These are phyloP conservation scores for Hymenoscyphus linearis DNA, from an alignment of 2,329 filamentous ascomycete species.

Conservation along the genomic window DNA sequence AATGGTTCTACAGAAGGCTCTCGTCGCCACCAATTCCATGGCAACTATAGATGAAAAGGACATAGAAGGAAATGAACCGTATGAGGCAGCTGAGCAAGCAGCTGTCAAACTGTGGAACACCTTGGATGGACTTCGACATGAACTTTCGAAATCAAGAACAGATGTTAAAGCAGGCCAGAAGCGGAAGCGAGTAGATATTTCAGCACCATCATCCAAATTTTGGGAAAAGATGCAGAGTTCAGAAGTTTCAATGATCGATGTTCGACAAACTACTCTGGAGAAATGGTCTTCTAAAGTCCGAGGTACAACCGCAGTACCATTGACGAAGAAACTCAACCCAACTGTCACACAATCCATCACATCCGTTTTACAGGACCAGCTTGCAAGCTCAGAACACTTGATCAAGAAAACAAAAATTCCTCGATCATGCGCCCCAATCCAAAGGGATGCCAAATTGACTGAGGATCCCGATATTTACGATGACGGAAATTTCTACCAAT, in stretches of 20 bases:
- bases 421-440: slow-evolving; percentile 70
- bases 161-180: slow-evolving; percentile 49
- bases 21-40: slow-evolving; percentile 77
- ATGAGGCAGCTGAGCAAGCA: slow-evolving; percentile 74
- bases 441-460: slow-evolving; percentile 51
- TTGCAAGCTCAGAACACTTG: slow-evolving; percentile 61
- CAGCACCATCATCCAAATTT: slow-evolving; percentile 58
- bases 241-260: slow-evolving; percentile 53
- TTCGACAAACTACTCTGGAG: slow-evolving; percentile 69
- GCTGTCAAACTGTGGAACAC: slow-evolving; percentile 82
- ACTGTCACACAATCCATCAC: slow-evolving; percentile 54
- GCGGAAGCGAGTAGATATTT: slow-evolving; percentile 51
- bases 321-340: slow-evolving; percentile 52
- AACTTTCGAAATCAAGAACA: slow-evolving; percentile 46
- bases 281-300: slow-evolving; percentile 86
- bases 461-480: slow-evolving; percentile 71
- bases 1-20: slow-evolving; percentile 87
- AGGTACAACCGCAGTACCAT: slow-evolving; percentile 50
- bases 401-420: slow-evolving; percentile 64
- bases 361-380: slow-evolving; percentile 63
- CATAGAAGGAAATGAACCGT: slow-evolving; percentile 43
- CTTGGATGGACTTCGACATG: slow-evolving; percentile 63
- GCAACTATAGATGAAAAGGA: slow-evolving; percentile 41
- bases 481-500: slow-evolving; percentile 90
- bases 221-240: slow-evolving; percentile 66